Evolutionary conservation across 1,139 yeast genomes (phyloP), one percentile per base, ranked within the genome.

Genomic region (Saccharomyces pastorianus): DNA sequence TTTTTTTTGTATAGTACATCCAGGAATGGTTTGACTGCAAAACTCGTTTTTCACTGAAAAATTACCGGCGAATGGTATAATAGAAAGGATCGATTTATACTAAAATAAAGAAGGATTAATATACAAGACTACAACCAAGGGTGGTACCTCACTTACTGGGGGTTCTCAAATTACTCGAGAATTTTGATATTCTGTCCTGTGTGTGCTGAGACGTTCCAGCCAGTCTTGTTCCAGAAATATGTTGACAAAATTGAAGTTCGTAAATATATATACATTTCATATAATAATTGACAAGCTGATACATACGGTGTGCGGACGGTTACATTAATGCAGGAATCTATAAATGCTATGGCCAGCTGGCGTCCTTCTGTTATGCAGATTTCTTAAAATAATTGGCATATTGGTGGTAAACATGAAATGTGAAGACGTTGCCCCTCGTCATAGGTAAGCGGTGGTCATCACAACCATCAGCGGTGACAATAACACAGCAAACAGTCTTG

Each of bases 391-490:
- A 3, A 17, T 9, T 42, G 54, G 47, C 20, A 57, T 14, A 5
- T 13, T 29, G 56, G 41, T 9, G 53, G 41, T 26, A 56, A 20
- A 13, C 13, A 29, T 13, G 13, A 46, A 51, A 7, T 38, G 29
- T 5, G 6, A 11, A 38, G 23, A 25, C 13, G 32, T 20, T 25
- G 25, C 44, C 25, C 44, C 44, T 20, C 20, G 25, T 17, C 25
- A 17, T 17, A 6, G 3, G 9, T 17, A 17, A 17, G 3, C 13
- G 7, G 25, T 38, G 44, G 44, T 17, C 44, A 17, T 13, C 44
- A 17, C 44, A 9, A 20, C 9, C 26, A 20, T 9, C 9, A 38
- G 44, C 44, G 9, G 25, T 38, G 44, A 38, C 44, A 38, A 17
- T 38, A 4, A 3, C 44, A 9, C 13, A 20, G 4, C n/a, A 25